A percentile compares a stretch with the other conserved stretches of the same genome.
These are phyloP conservation scores for Thermothielavioides terrestris DNA, from an alignment of 495 filamentous ascomycete species.

Conservation along the genomic window DNA sequence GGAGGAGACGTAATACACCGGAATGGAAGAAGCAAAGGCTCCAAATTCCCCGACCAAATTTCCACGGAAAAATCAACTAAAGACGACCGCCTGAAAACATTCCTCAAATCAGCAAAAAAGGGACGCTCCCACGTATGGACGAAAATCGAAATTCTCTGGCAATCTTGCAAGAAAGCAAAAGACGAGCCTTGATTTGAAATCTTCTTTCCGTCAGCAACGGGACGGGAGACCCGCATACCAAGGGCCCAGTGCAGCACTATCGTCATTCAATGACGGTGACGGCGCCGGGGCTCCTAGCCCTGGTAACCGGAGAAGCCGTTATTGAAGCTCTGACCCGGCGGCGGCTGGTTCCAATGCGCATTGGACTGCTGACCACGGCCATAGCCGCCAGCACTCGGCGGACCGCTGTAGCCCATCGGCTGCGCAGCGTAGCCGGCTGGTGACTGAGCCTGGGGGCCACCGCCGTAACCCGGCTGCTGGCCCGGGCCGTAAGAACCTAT, in stretches of 20 bases:
- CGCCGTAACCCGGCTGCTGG: constrained; percentile 46
- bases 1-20: constrained; percentile 17
- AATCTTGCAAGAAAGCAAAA: constrained; percentile 7
- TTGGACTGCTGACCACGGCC: constrained; percentile 71
- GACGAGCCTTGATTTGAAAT: neutral
- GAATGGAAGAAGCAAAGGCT: constrained; percentile 16
- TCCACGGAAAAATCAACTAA: constrained; percentile 15
- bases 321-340: constrained; percentile 48
- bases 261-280: neutral
- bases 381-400: constrained; percentile 71
- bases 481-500: constrained; percentile 41
- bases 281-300: constrained; percentile 31
- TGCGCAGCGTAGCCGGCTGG: constrained; percentile 56
- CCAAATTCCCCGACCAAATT: constrained; percentile 15
- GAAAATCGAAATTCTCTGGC: constrained; percentile 1
- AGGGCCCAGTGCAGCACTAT: neutral
- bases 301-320: constrained; percentile 54
- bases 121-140: constrained; percentile 6
- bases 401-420: constrained; percentile 49
- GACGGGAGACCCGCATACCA: neutral
- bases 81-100: constrained; percentile 13
- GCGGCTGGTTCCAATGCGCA: constrained; percentile 63
- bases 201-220: neutral
- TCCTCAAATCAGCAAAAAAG: constrained; percentile 11
- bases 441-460: constrained; percentile 47